A percentile compares a stretch with the other conserved stretches of the same genome.
phyloP scores from a whole-genome alignment of 805 yeast species.

The Allodekkera sacchari region DNA sequence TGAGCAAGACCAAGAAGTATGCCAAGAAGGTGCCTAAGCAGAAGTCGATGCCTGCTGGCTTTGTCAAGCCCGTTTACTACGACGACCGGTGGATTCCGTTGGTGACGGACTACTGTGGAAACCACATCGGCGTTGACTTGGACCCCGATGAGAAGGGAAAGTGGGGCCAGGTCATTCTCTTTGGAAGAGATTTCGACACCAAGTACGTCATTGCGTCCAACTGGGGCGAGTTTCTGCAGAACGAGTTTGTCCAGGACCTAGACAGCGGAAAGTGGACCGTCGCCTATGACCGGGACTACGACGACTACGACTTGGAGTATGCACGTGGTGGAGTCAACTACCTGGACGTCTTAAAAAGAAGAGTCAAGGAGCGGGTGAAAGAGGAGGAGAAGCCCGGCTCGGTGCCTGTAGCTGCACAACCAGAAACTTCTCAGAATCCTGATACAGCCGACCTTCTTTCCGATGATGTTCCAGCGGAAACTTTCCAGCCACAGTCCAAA shows the following conservation, averaged over 20 bases:
- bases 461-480: no score
- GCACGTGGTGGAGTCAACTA: constrained; percentile 42
- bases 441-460: constrained; percentile 3
- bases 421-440: neutral
- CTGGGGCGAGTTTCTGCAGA: constrained; percentile 76
- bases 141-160: constrained; percentile 66
- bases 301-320: constrained; percentile 64
- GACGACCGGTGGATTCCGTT: constrained; percentile 86
- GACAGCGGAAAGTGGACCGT: constrained; percentile 68
- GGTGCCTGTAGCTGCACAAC: constrained; percentile 1
- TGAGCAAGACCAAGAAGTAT: constrained; percentile 17
- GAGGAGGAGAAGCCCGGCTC: no score
- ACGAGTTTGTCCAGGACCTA: constrained; percentile 73
- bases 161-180: constrained; percentile 81
- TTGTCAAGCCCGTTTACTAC: constrained; percentile 64
- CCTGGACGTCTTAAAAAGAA: constrained; percentile 24
- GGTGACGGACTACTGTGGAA: constrained; percentile 78
- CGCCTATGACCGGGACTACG: constrained; percentile 53
- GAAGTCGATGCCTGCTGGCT: constrained; percentile 63
- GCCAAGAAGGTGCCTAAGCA: constrained; percentile 40
- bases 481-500: no score
- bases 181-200: constrained; percentile 86
- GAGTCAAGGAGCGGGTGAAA: no score
- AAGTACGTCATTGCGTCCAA: constrained; percentile 74
- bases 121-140: constrained; percentile 80